Evolutionary conservation across 441 rosid species (phyloP), one percentile per base, ranked within the genome.

Genomic region (Aleurites moluccanus): DNA sequence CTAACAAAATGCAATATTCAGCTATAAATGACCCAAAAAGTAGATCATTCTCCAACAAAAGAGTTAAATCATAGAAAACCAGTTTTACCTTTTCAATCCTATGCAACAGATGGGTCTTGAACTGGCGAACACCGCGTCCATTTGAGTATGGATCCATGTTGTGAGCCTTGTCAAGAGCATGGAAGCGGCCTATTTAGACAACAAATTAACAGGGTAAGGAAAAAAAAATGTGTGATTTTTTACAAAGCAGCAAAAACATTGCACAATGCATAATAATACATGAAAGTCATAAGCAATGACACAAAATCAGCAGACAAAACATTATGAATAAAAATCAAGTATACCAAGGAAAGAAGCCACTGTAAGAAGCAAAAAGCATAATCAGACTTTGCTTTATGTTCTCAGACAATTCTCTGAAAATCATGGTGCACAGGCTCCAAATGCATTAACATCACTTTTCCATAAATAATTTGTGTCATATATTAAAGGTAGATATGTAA

Each of bases 61-160:
- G 38, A 52, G 69, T 35, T 2, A 63, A 33, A 50, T 20, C 1
- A 1, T 44, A 50, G 6, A 7, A 23, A 10, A 73, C n/a, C 10
- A 52, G 14, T 30, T 50, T 44, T 91, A 96, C 99, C 97, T 53
- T 84, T 85, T 96, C 97, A 70, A 94, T 88, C 80, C 81, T 89
- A 76, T 90, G 97, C 81, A 96, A 82, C 60, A 96, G 79, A 81
- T 90, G 91, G 64, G 98, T 94, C 93, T 94, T 96, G 78, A 92
- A 96, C 75, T 96, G 98, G 66, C 98, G 96, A 40, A 94, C 97
- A 56, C 99, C 98, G 23, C 95, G 89, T 76, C 99, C 99, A 73
- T 67, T 60, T 42, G 99, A 90, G 2, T 77, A 63, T 55, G 90
- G 92, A 77, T 93, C 98, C 91, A 83, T 83, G 74, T 4, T 78